Evolutionary conservation across 176 grass and related monocot genomes (phyloP).

Genomic region (Stipa capillata): DNA sequence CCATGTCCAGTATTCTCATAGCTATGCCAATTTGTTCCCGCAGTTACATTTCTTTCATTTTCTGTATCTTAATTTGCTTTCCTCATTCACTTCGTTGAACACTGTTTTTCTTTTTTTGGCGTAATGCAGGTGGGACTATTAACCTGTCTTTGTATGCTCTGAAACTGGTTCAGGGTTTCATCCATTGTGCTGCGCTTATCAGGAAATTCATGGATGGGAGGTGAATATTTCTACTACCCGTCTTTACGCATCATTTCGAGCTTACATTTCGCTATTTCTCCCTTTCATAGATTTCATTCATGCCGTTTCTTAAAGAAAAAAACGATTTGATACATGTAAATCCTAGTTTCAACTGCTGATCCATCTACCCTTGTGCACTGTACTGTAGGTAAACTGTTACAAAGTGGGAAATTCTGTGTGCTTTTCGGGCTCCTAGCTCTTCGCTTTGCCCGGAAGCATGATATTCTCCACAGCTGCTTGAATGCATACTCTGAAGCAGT

Average conservation of each 20-base stretch:
- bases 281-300: neutral
- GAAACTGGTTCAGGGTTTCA: neutral
- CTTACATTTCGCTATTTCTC: neutral
- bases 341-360: neutral
- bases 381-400: neutral
- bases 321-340: neutral
- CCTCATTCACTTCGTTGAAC: neutral
- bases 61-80: neutral
- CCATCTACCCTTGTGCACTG: neutral
- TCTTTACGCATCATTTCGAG: neutral
- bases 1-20: neutral
- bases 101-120: neutral
- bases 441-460: slow-evolving; percentile 4
- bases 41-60: neutral
- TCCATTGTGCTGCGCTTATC: neutral
- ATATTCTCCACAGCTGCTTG: neutral
- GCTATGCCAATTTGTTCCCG: neutral
- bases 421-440: slow-evolving; percentile 6
- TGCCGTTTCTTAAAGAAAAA: neutral
- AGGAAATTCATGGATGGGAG: neutral
- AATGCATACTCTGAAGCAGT: neutral
- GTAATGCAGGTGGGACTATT: slow-evolving; percentile 6
- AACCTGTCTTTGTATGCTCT: neutral
- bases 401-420: neutral
- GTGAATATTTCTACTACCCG: neutral